Base-by-base conservation (phyloP, 108 stramenopile species). In the Skeletonema grethae region DNA sequence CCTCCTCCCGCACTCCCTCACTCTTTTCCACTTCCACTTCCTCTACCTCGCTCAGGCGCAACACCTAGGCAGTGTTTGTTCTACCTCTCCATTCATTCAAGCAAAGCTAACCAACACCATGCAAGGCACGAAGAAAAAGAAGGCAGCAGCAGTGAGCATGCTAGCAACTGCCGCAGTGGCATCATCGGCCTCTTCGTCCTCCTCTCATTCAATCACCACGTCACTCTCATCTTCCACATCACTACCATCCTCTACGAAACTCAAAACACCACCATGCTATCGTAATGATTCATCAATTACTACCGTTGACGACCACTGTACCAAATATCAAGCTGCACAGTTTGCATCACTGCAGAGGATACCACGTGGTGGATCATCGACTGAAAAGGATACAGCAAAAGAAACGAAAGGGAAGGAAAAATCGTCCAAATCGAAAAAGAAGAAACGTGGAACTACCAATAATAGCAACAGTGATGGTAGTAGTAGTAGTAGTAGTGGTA, bases 361-460 rank as follows among this genome's bases (percentile, higher is more conserved):
- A 53, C 50, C 50, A 8, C 50, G 50, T 7, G 50, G 50, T 53
- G 50, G 50, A 20, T 53, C 50, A 20, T 53, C 50, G 3, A 53
- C 50, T 7, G 50, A 53, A 24, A 53, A 9, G 50, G 22, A 53
- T 53, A 5, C 46, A 6, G 15, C 46, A 18, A 43, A 43, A 0
- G 5, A 43, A 2, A 3, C 15, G 3, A n/a, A 3, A 4, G 41
- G 15, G 15, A 43, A 43, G 15, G 41, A 43, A 2, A 28, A 28
- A 1, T 28, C 25, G 25, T 43, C 41, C 15, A 43, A 43, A 15
- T n/a, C 50, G 20, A 53, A 7, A 2, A 53, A 53, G 50, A 53
- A 53, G 50, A 53, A 53, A 43, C 41, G 41, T 43, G 41, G 41
- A 43, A 43, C 38, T 39, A 11, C 3, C 15, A n/a, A 10, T n/a